Conservation (phyloP, 305 asterid genomes). For the Lippia alba region DNA sequence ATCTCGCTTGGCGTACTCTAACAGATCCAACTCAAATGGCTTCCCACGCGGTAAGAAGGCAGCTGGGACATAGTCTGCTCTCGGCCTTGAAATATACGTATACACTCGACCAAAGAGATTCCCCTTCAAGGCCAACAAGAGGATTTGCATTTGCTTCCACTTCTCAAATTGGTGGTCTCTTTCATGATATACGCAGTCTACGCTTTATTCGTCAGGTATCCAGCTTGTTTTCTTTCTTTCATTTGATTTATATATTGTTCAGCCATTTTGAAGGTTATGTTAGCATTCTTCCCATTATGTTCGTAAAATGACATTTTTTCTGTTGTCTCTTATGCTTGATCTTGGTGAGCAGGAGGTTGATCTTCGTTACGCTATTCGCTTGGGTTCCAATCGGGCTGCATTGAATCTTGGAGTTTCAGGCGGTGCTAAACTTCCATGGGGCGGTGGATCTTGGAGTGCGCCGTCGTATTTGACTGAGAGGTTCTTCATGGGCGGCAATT, state of each 20-base stretch:
- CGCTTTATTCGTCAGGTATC: slow-evolving; percentile 92
- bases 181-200: slow-evolving; percentile 79
- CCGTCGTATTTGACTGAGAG: slow-evolving; percentile 78
- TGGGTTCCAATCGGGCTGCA: slow-evolving; percentile 83
- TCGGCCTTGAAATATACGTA: slow-evolving; percentile 82
- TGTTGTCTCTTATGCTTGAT: slow-evolving; percentile 30
- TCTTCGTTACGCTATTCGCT: slow-evolving; percentile 82
- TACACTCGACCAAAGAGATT: slow-evolving; percentile 78
- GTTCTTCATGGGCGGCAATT: slow-evolving; percentile 90
- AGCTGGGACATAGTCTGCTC: slow-evolving; percentile 86
- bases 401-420: slow-evolving; percentile 81
- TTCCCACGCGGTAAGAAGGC: slow-evolving; percentile 88
- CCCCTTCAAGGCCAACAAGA: slow-evolving; percentile 82
- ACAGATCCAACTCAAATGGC: slow-evolving; percentile 93
- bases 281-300: no score
- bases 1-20: slow-evolving; percentile 83
- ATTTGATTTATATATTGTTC: slow-evolving; percentile 8
- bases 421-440: slow-evolving; percentile 87
- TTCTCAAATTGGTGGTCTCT: slow-evolving; percentile 82
- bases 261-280: slow-evolving; percentile 14
- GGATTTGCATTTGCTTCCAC: slow-evolving; percentile 90
- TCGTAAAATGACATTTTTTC: neutral
- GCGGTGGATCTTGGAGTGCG: slow-evolving; percentile 59
- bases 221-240: slow-evolving; percentile 6
- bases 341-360: slow-evolving; percentile 76